These are phyloP conservation scores for Fusarium fracticaudum DNA, from an alignment of 2,329 filamentous ascomycete genomes.

Conservation along the genomic window DNA sequence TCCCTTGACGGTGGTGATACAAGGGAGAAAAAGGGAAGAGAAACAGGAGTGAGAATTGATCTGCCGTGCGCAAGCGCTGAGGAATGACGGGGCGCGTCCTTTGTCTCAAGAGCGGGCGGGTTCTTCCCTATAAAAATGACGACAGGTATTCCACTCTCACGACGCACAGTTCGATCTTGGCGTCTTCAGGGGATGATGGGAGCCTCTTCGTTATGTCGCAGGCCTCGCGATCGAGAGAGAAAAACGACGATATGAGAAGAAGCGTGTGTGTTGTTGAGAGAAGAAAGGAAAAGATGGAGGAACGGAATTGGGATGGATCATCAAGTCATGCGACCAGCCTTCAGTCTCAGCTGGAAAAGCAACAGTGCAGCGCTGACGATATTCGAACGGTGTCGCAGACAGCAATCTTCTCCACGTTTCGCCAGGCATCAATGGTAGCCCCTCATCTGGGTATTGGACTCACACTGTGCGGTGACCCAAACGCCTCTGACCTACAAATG, in stretches of 20 bases:
- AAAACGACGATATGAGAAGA: not conserved
- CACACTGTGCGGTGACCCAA: constrained; percentile 5
- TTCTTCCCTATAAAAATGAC: constrained; percentile 23
- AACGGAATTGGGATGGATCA: constrained; percentile 2
- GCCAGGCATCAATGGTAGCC: constrained; percentile 4
- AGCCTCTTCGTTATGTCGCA: not conserved
- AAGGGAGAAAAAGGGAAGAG: not conserved
- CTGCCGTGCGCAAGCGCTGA: constrained; percentile 9
- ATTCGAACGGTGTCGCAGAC: constrained; percentile 20
- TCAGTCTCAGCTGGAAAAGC: constrained; percentile 17
- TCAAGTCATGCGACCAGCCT: constrained; percentile 33
- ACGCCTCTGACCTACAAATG: constrained; percentile 12
- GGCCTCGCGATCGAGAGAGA: not conserved
- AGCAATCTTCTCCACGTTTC: constrained; percentile 10
- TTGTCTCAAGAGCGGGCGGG: constrained; percentile 18
- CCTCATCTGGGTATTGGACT: constrained; percentile 2
- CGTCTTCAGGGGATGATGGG: not conserved
- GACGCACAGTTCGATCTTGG: constrained; percentile 26
- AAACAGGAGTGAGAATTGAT: constrained; percentile 1
- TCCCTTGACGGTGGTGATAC: not conserved
- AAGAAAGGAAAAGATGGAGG: not conserved
- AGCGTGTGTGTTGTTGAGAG: not conserved
- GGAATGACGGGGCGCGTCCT: constrained; percentile 23
- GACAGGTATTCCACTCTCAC: constrained; percentile 19
- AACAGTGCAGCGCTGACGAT: constrained; percentile 12